Base-by-base conservation (phyloP, 2,329 filamentous ascomycete species). In the Neopestalotiopsis rosae region DNA sequence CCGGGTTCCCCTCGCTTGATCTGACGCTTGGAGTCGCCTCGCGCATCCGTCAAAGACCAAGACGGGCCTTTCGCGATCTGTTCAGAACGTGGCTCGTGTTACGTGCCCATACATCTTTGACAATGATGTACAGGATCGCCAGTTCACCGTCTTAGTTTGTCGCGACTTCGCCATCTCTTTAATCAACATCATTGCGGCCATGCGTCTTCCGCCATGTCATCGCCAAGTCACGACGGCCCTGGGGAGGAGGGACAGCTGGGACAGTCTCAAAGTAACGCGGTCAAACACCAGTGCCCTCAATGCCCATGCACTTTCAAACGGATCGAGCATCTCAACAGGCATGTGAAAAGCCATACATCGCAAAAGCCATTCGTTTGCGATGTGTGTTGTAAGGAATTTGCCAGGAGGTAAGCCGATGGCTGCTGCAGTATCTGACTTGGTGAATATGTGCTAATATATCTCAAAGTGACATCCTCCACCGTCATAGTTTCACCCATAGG, bases 291-390 rank as follows among this genome's bases (percentile, higher is more conserved):
- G 62, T 79, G 77, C 63, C 70, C 74, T 62, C 72, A 71, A 28
- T 79, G 77, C 56, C 70, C 73, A 3, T 73, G 75, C 56, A 75
- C 71, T 40, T 79, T 79, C 71, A 77, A 77, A 67, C 70, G 76
- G 64, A 72, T 73, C 2, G 77, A 79, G 67, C 77, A 79, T 64
- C 69, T 79, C 38, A 77, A 76, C 69, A 73, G 77, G 65, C 76
- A 78, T 56, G 73, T 77, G 65, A 75, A 75, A 14, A 74, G 74
- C 17, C 76, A 79, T 42, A 71, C 76, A 38, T 72, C 70, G 17
- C 67, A 72, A 63, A 74, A 73, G 10, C 71, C 70, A 24, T 76
- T 77, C 59, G 66, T 72, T 6, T 79, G 77, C 28, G 72, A 73
- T 14, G 70, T 74, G 20, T 79, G 77, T 68, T 69, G 69, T 66